phyloP scores from a whole-genome alignment of 2,329 filamentous ascomycete species.

The Aspergillus puulaauensis region DNA sequence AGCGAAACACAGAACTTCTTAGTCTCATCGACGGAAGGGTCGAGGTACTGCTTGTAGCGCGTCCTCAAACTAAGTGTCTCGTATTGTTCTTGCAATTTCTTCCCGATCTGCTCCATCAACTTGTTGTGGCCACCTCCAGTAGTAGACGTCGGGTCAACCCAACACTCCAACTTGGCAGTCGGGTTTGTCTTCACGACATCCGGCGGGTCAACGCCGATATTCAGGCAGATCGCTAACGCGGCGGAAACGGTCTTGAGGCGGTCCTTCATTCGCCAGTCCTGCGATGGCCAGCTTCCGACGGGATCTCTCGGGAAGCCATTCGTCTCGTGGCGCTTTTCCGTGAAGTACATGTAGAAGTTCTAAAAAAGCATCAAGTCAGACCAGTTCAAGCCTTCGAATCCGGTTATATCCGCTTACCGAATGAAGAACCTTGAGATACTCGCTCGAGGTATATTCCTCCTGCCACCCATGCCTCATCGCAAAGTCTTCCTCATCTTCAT shows the following conservation, averaged over 20 bases:
- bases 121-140: conserved; percentile 73
- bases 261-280: conserved; percentile 98
- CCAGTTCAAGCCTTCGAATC: not conserved
- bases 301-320: conserved; percentile 77
- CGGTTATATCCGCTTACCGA: conserved; percentile 58
- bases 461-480: conserved; percentile 83
- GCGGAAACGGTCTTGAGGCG: conserved; percentile 95
- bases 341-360: conserved; percentile 99
- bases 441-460: conserved; percentile 85
- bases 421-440: conserved; percentile 80
- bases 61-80: conserved; percentile 92
- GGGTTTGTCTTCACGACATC: conserved; percentile 96
- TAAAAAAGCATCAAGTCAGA: conserved; percentile 40
- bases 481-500: conserved; percentile 51
- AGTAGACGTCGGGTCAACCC: conserved; percentile 85
- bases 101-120: conserved; percentile 90
- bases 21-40: conserved; percentile 95
- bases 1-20: conserved; percentile 94
- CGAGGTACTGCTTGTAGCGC: conserved; percentile 95
- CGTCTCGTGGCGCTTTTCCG: conserved; percentile 95
- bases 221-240: conserved; percentile 88
- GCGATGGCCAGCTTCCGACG: conserved; percentile 57
- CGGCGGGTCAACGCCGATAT: conserved; percentile 95
- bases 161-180: conserved; percentile 90
- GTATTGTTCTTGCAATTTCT: conserved; percentile 93